phyloP scores from a whole-genome alignment of 192 early-diverging fungal genomes.

The Rhizophagus sp. region DNA sequence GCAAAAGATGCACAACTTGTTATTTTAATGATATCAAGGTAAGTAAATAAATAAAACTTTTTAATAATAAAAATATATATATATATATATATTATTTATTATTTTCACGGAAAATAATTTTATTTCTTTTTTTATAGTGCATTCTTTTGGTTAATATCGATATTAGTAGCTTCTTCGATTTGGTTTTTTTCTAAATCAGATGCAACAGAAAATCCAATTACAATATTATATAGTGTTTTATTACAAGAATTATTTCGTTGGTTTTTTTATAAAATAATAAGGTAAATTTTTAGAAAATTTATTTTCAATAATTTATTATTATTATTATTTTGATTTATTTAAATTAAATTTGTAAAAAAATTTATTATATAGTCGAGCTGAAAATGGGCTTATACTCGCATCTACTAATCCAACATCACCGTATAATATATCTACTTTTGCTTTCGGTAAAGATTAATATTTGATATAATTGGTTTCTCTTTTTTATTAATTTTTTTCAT shows the following conservation, averaged over 20 bases:
- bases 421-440: slow-evolving; percentile 62
- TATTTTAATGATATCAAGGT: slow-evolving; percentile 74
- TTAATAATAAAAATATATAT: neutral
- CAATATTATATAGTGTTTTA: slow-evolving; percentile 59
- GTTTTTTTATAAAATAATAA: slow-evolving; percentile 58
- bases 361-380: slow-evolving; percentile 55
- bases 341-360: too few species aligned
- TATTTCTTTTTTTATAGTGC: slow-evolving; percentile 52
- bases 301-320: too few species aligned
- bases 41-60: neutral
- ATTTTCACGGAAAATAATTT: neutral
- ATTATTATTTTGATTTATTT: too few species aligned
- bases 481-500: too few species aligned
- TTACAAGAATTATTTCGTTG: slow-evolving; percentile 73
- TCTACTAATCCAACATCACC: slow-evolving; percentile 62
- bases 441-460: slow-evolving; percentile 55
- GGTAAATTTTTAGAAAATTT: slow-evolving; percentile 35
- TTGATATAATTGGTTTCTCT: too few species aligned
- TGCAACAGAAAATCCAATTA: slow-evolving; percentile 45
- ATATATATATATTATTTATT: neutral
- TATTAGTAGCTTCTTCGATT: slow-evolving; percentile 70
- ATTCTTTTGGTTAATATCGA: slow-evolving; percentile 80
- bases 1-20: slow-evolving; percentile 71
- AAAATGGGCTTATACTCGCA: slow-evolving; percentile 63
- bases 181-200: slow-evolving; percentile 59